Percentiles rank a stretch among this genome's conserved stretches.
These are phyloP conservation scores for Trichosporon faecale DNA, from an alignment of 1,284 basidiomycete species.

Conservation along the genomic window DNA sequence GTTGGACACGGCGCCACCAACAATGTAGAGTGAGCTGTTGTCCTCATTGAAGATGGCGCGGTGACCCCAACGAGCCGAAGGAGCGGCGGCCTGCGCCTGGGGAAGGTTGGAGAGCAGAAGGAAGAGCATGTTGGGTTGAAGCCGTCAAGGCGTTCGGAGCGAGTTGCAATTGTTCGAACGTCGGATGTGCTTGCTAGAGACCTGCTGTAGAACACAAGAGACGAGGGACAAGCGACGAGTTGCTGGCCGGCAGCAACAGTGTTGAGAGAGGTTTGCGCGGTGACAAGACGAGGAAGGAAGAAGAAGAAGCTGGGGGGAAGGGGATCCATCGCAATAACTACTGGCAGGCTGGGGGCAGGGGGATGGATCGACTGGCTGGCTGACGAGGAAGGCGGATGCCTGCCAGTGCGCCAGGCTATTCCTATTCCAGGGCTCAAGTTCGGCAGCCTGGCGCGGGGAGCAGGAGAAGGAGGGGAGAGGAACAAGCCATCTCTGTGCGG, in stretches of 20 bases:
- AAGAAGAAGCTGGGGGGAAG: conserved; percentile 2
- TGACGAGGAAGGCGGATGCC: background rate
- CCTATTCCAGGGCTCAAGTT: too few relatives aligned
- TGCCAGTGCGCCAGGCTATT: background rate
- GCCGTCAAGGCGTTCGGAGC: conserved; percentile 9
- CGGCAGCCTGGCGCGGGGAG: background rate
- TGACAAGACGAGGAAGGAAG: conserved; percentile 15
- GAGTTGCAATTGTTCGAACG: conserved; percentile 15
- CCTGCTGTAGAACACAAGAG: conserved; percentile 5
- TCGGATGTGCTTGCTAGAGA: conserved; percentile 1
- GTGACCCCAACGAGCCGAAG: conserved; percentile 50
- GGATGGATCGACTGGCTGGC: background rate
- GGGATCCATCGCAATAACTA: conserved; percentile 1
- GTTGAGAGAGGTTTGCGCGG: background rate
- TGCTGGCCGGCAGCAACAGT: conserved; percentile 8
- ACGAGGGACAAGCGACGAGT: conserved; percentile 10
- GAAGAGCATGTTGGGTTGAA: conserved; percentile 19
- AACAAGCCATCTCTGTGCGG: background rate
- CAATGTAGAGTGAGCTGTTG: conserved; percentile 46
- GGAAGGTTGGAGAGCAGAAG: conserved; percentile 29
- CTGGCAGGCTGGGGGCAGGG: too few relatives aligned
- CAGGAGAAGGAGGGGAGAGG: background rate
- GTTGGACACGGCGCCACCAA: conserved; percentile 45
- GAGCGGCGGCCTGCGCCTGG: conserved; percentile 29
- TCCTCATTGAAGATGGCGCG: conserved; percentile 47